phyloP scores from a whole-genome alignment of 805 yeast genomes.

The Komagataella pseudopastoris region DNA sequence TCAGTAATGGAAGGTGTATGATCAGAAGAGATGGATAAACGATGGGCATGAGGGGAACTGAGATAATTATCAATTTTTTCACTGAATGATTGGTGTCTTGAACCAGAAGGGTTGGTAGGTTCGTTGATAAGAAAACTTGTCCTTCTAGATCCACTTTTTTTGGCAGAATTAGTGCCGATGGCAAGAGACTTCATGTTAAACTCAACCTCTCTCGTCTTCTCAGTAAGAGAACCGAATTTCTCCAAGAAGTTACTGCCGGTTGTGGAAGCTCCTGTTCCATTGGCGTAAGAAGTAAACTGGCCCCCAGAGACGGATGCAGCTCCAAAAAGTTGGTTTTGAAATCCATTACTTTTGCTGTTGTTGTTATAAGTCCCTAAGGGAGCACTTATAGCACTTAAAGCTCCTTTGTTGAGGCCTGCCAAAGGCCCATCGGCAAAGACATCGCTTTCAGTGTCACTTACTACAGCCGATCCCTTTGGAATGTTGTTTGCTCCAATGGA shows the following conservation, averaged over 20 bases:
- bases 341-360: constrained; percentile 8
- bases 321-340: constrained; percentile 29
- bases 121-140: constrained; percentile 31
- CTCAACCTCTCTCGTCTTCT: constrained; percentile 57
- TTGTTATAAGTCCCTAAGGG: constrained; percentile 22
- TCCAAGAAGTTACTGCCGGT: constrained; percentile 29
- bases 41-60: constrained; percentile 8
- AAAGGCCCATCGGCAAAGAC: constrained; percentile 19
- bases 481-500: constrained; percentile 21
- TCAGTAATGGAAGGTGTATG: not conserved
- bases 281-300: constrained; percentile 21
- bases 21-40: constrained; percentile 16
- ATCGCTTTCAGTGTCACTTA: constrained; percentile 28
- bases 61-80: constrained; percentile 51
- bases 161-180: constrained; percentile 11
- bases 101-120: constrained; percentile 6
- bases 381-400: constrained; percentile 32
- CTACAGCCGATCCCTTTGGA: constrained; percentile 9
- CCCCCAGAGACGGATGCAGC: constrained; percentile 49
- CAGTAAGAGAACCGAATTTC: constrained; percentile 52
- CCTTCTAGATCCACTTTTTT: constrained; percentile 25
- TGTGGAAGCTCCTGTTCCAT: constrained; percentile 8
- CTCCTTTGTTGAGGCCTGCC: constrained; percentile 30
- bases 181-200: constrained; percentile 27
- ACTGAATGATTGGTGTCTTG: constrained; percentile 38